phyloP scores from a whole-genome alignment of 2,329 filamentous ascomycete species.

The Fusarium sambucinum region DNA sequence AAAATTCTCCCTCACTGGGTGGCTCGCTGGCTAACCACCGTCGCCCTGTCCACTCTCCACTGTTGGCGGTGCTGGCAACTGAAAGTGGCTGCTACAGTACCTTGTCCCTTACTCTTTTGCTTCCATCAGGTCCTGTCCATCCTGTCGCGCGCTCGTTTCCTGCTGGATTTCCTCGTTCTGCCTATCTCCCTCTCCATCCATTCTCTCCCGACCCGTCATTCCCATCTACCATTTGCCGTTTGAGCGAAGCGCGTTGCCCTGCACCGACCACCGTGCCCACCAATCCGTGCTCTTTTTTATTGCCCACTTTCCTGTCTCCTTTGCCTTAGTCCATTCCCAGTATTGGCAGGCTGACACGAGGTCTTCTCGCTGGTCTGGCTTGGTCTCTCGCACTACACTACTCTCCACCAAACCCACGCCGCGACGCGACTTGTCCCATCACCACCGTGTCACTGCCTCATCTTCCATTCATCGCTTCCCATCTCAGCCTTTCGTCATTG shows the following conservation, averaged over 20 bases:
- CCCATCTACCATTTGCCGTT: conserved; percentile 41
- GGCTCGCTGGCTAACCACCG: conserved; percentile 30
- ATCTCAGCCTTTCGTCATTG: conserved; percentile 54
- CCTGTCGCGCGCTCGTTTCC: conserved; percentile 29
- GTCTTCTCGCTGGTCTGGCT: conserved; percentile 43
- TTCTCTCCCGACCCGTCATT: conserved; percentile 40
- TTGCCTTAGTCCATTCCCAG: conserved; percentile 37
- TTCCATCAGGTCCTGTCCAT: conserved; percentile 5
- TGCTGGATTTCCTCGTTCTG: conserved; percentile 40
- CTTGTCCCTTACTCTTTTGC: conserved; percentile 28
- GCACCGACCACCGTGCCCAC: conserved; percentile 44
- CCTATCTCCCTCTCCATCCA: conserved; percentile 35
- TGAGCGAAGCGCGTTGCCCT: conserved; percentile 42
- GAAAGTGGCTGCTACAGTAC: conserved; percentile 33
- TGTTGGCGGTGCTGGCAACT: conserved; percentile 34
- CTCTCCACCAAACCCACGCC: conserved; percentile 57
- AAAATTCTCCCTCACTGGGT: conserved; percentile 52
- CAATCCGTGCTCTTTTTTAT: conserved; percentile 42
- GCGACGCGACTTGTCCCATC: conserved; percentile 59
- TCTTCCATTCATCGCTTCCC: conserved; percentile 51
- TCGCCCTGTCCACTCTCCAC: conserved; percentile 35
- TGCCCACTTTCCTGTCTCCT: conserved; percentile 38
- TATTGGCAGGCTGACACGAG: conserved; percentile 39
- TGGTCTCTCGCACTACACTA: conserved; percentile 53
- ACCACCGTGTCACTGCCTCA: conserved; percentile 63